Base-by-base conservation (phyloP, 306 rosid species). In the Vachellia collinsii region DNA sequence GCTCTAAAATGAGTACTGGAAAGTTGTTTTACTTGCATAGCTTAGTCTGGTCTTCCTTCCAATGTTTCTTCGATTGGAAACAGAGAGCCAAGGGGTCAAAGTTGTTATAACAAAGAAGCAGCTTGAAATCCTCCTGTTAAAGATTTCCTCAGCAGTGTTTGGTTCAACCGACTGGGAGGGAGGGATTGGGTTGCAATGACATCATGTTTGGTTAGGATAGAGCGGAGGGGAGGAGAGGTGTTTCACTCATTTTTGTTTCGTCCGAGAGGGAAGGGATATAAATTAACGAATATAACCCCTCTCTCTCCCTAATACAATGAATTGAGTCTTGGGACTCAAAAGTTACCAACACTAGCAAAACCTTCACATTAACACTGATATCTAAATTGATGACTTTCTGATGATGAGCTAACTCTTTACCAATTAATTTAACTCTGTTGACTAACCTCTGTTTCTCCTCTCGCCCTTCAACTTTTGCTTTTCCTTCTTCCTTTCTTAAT, bases 91-190 rank as follows among this genome's bases (percentile, higher is more conserved):
- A 29, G 34, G 14, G 80, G 80, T 92, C 75, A 89, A 89, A 72
- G 81, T 94, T 63, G 80, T 91, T 3, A 76, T 92, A 23, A 88
- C 97, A 3, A 92, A 85, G 87, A 85, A 87, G 50, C 88, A 87
- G 83, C 94, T 94, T 72, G 66, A 88, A 48, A 87, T 82, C 79
- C 80, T 92, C 9, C 83, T 92, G 88, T 67, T 73, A 36, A 81
- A 92, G 71, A 85, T 86, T 25, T 86, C 97, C 4, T 51, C 16
- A 51, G n/a, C 20, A 14, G 58, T 51, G 10, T 51, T 51, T 51
- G 58, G 58, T 51, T 16, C 22, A 51, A 17, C 22, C 58, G 8
- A 51, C 6, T 17, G n/a, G n/a, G 22, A 16, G 8, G n/a, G 22
- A 44, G 3, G 50, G 50, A 44, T 10, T 3, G 3, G 58, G 3